These are phyloP conservation scores for Fusarium guadeloupense DNA, from an alignment of 2,329 filamentous ascomycete genomes.

Conservation along the genomic window DNA sequence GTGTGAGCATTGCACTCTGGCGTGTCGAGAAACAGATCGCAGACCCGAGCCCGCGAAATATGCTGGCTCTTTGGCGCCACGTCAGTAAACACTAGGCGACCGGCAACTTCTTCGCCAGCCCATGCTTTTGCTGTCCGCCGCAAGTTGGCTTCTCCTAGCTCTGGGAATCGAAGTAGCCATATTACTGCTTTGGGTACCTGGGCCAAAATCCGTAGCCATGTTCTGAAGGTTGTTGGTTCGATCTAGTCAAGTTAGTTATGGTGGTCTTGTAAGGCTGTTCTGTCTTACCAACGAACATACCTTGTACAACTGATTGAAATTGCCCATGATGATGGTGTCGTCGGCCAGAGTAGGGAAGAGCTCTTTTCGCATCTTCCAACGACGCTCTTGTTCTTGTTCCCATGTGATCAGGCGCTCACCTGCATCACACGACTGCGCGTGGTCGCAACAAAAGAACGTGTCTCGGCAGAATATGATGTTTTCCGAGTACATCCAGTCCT, in stretches of 20 bases:
- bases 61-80: slow-evolving; percentile 95
- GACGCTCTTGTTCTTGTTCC: slow-evolving; percentile 81
- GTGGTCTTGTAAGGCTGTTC: not conserved
- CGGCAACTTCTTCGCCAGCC: slow-evolving; percentile 86
- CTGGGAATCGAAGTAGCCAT: slow-evolving; percentile 97
- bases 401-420: slow-evolving; percentile 75
- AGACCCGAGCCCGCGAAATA: slow-evolving; percentile 89
- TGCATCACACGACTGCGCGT: slow-evolving; percentile 86
- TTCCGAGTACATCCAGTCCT: slow-evolving; percentile 94
- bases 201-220: slow-evolving; percentile 91
- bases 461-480: slow-evolving; percentile 95
- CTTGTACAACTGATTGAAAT: slow-evolving; percentile 99
- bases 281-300: slow-evolving; percentile 57
- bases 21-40: slow-evolving; percentile 95
- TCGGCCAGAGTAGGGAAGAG: slow-evolving; percentile 86
- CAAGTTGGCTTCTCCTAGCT: slow-evolving; percentile 88
- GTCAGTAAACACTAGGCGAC: slow-evolving; percentile 91
- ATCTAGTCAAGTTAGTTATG: slow-evolving; percentile 68
- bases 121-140: slow-evolving; percentile 81
- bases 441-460: slow-evolving; percentile 98
- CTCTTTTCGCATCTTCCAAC: slow-evolving; percentile 94
- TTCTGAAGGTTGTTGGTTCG: slow-evolving; percentile 94
- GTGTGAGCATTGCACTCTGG: slow-evolving; percentile 99
- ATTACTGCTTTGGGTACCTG: slow-evolving; percentile 87
- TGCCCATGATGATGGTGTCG: slow-evolving; percentile 89